Evolutionary conservation across 208 protist species (phyloP).

Genomic region (Leishmania amazonensis): DNA sequence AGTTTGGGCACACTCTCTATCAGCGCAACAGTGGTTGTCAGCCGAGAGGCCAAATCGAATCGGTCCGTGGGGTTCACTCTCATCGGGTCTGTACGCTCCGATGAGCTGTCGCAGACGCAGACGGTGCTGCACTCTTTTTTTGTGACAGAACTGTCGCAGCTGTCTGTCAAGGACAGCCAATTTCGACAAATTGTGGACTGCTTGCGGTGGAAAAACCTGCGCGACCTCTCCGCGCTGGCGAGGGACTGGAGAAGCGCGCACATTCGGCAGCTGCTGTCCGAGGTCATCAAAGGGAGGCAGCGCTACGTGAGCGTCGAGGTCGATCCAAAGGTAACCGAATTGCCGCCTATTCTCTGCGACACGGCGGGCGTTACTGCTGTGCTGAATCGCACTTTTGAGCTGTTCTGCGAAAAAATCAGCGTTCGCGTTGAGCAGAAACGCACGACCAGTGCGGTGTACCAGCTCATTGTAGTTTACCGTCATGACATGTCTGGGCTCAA

Average conservation of each 20-base stretch:
- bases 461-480: slow-evolving; percentile 55
- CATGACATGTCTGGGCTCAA: slow-evolving; percentile 48
- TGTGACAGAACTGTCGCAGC: slow-evolving; percentile 41
- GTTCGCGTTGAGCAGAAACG: slow-evolving; percentile 62
- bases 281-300: slow-evolving; percentile 53
- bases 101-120: slow-evolving; percentile 50
- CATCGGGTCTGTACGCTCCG: slow-evolving; percentile 56
- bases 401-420: slow-evolving; percentile 56
- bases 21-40: slow-evolving; percentile 44
- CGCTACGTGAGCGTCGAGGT: slow-evolving; percentile 53
- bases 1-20: slow-evolving; percentile 59
- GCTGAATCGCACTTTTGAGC: slow-evolving; percentile 43
- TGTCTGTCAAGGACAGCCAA: slow-evolving; percentile 39
- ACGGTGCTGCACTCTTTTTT: slow-evolving; percentile 63
- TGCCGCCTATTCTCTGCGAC: slow-evolving; percentile 56
- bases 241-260: slow-evolving; percentile 50
- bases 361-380: slow-evolving; percentile 38
- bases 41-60: slow-evolving; percentile 38
- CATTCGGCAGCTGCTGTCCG: slow-evolving; percentile 53
- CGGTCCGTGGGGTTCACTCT: slow-evolving; percentile 49
- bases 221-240: slow-evolving; percentile 43
- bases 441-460: slow-evolving; percentile 54
- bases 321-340: slow-evolving; percentile 54
- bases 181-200: slow-evolving; percentile 58
- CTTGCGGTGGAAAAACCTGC: slow-evolving; percentile 63